These are phyloP conservation scores for Chenopodium quinoa DNA, from an alignment of 148 eudicot genomes.

Conservation along the genomic window DNA sequence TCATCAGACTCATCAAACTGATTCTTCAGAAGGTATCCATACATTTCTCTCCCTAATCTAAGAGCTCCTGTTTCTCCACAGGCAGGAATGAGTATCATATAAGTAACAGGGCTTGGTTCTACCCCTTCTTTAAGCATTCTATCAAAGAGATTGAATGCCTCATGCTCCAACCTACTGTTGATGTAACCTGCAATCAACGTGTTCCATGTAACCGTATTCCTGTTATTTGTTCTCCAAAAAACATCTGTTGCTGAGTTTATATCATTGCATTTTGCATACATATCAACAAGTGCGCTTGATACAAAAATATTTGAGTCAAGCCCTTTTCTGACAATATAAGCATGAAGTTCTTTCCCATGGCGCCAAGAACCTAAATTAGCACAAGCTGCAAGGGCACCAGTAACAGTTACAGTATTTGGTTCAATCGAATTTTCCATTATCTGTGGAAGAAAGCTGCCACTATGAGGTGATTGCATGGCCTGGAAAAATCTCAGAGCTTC, in stretches of 20 bases:
- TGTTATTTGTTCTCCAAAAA: slow-evolving; percentile 39
- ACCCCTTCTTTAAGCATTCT: slow-evolving; percentile 39
- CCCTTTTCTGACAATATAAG: slow-evolving; percentile 30
- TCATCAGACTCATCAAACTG: slow-evolving; percentile 26
- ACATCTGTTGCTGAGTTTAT: slow-evolving; percentile 41
- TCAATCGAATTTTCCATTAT: slow-evolving; percentile 17
- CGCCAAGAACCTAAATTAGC: slow-evolving; percentile 38
- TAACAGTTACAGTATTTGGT: slow-evolving; percentile 39
- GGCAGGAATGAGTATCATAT: slow-evolving; percentile 44
- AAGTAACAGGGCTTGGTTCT: slow-evolving; percentile 41
- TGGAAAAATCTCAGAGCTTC: slow-evolving; percentile 51
- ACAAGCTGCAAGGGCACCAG: slow-evolving; percentile 56
- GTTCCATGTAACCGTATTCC: slow-evolving; percentile 54
- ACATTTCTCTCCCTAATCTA: slow-evolving; percentile 39
- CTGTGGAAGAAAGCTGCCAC: slow-evolving; percentile 18
- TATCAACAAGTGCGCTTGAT: slow-evolving; percentile 51
- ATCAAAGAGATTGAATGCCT: slow-evolving; percentile 36
- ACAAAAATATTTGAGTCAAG: slow-evolving; percentile 43
- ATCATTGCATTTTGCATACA: slow-evolving; percentile 53
- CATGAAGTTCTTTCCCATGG: slow-evolving; percentile 55
- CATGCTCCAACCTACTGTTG: slow-evolving; percentile 25
- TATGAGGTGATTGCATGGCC: slow-evolving; percentile 40
- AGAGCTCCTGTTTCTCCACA: slow-evolving; percentile 44
- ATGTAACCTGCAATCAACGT: slow-evolving; percentile 42
- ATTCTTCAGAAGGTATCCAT: slow-evolving; percentile 45